Base-by-base conservation (phyloP, 2,329 filamentous ascomycete species). In the Fusarium scirpi region DNA sequence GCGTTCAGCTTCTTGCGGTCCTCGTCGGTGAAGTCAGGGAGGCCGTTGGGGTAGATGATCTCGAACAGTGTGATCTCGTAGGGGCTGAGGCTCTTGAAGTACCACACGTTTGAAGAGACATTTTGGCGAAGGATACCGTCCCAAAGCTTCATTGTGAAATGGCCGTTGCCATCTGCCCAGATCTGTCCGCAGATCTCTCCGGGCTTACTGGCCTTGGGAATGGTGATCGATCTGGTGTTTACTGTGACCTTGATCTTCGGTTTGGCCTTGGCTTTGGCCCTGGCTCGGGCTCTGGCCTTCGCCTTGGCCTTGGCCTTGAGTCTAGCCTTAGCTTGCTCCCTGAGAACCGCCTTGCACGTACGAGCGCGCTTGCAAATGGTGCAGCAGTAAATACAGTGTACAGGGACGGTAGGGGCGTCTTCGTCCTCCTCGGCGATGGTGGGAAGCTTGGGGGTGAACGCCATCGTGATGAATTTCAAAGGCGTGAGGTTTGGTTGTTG, bases 201-300 rank as follows among this genome's bases (percentile, higher is more conserved):
- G 3, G 18, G 34, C 6, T 38, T 6, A 12, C 18, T 11, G 10
- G 18, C 18, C 3, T 38, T 38, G 3, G 29, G 29, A 13, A 30
- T 13, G 2, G 10, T 7, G 29, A 30, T 30, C 2, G 29, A 2
- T 1, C 1, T 30, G 6, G 11, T 13, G 29, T 30, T 30, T 0
- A 30, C 11, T 1, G 11, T 30, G 0, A 30, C 12, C 2, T 30
- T 30, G 29, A 30, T 30, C 6, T 7, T 30, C 11, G 12, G 29
- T 5, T 30, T 30, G 11, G 29, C 11, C 11, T 30, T 30, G 9
- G 29, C 5, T 30, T 7, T 13, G 11, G 27, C 11, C 11, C 11
- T 12, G 11, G 11, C 27, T 12, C 11, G 6, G 9, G 29, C 11
- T 13, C 9, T 13, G 29, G 29, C 29, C 29, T 13, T 30, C 2